phyloP scores from a whole-genome alignment of 75 land plant genomes.

The Pinus taeda region DNA sequence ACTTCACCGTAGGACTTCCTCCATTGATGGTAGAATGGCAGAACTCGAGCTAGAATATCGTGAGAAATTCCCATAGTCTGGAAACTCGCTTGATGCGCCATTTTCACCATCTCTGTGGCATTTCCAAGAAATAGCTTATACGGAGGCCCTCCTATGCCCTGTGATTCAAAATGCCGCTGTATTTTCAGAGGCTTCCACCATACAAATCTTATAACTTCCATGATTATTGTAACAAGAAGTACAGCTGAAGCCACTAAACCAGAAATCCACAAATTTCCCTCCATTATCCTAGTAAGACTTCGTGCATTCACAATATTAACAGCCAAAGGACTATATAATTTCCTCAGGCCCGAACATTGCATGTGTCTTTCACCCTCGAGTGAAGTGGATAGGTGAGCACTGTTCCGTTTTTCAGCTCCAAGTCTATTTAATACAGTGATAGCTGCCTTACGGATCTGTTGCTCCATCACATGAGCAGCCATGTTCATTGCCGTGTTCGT shows the following conservation, averaged over 20 bases:
- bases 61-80: constrained; percentile 32
- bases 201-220: constrained; percentile 11
- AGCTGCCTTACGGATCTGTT: too few relatives aligned
- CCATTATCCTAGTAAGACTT: too few relatives aligned
- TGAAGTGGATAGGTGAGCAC: too few relatives aligned
- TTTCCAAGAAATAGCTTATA: constrained; percentile 40
- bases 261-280: background rate
- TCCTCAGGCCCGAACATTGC: too few relatives aligned
- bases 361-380: too few relatives aligned
- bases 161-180: constrained; percentile 27
- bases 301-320: too few relatives aligned
- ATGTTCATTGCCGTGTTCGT: too few relatives aligned
- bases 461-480: too few relatives aligned
- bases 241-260: background rate
- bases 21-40: constrained; percentile 22
- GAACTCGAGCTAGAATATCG: constrained; percentile 35
- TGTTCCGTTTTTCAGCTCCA: too few relatives aligned
- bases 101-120: constrained; percentile 15
- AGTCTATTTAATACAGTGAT: too few relatives aligned
- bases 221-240: background rate
- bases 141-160: constrained; percentile 49
- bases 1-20: constrained; percentile 20
- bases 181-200: constrained; percentile 46
- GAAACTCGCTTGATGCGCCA: constrained; percentile 23
- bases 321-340: too few relatives aligned